These are phyloP conservation scores for Balakata baccata DNA, from an alignment of 345 rosid species.

Conservation along the genomic window DNA sequence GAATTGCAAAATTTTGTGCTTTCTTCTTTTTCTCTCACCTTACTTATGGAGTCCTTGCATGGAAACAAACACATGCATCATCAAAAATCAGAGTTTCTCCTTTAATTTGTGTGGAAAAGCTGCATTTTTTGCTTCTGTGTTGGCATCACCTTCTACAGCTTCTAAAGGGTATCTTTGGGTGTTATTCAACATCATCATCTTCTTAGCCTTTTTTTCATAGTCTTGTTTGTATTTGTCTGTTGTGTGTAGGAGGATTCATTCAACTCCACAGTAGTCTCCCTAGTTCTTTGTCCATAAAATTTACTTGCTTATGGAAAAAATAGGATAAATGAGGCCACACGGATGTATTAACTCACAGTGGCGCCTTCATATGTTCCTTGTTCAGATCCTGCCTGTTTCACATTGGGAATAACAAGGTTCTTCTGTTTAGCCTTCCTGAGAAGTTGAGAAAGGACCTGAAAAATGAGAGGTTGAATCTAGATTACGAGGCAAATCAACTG, in stretches of 20 bases:
- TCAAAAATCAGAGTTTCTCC: too few species aligned
- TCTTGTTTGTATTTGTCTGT: not conserved
- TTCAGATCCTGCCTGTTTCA: conserved; percentile 81
- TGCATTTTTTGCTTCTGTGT: too few species aligned
- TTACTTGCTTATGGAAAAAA: not conserved
- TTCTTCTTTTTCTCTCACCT: too few species aligned
- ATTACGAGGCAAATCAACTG: not conserved
- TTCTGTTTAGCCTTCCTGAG: conserved; percentile 92
- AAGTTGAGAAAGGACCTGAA: conserved; percentile 94
- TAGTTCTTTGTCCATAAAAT: not conserved
- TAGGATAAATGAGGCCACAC: too few species aligned
- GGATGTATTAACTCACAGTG: conserved; percentile 63
- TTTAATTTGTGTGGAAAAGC: too few species aligned
- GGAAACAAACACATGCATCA: too few species aligned
- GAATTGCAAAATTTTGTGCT: too few species aligned
- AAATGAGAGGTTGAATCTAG: conserved; percentile 12
- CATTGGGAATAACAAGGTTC: conserved; percentile 81
- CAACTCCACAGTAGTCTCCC: not conserved
- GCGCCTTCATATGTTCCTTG: conserved; percentile 98
- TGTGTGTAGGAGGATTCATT: not conserved
- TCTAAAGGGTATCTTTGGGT: not conserved
- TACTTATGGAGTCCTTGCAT: too few species aligned
- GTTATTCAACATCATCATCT: not conserved
- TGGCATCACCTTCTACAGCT: too few species aligned
- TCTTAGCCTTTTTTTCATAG: not conserved